Conservation (phyloP, 768 basidiomycete species). For the Pleurotus tuber-regium region DNA sequence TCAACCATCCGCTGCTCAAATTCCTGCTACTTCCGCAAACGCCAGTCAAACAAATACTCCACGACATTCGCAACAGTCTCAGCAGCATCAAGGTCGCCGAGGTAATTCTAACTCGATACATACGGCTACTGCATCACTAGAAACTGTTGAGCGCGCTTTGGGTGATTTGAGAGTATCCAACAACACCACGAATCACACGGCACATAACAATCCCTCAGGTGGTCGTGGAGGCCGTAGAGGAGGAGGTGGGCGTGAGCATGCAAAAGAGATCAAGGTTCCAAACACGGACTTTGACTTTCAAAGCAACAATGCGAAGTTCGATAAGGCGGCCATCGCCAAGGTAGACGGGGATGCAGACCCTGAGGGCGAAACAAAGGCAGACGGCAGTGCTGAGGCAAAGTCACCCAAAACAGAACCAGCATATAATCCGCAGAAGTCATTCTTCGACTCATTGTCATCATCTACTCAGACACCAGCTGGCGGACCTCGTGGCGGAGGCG, state of each 20-base stretch:
- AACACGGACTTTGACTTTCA: constrained; percentile 81
- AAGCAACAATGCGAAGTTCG: constrained; percentile 75
- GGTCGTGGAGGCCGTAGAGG: constrained; percentile 23
- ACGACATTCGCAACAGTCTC: constrained; percentile 20
- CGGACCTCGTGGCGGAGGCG: constrained; percentile 41
- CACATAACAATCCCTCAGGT: constrained; percentile 18
- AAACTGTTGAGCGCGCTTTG: constrained; percentile 59
- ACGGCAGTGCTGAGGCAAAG: constrained; percentile 30
- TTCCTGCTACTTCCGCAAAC: constrained; percentile 8
- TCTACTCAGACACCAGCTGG: constrained; percentile 22
- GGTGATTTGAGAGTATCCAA: constrained; percentile 48
- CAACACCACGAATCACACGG: too few species aligned
- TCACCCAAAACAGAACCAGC: constrained; percentile 41
- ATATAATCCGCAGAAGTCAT: constrained; percentile 76
- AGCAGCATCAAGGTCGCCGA: constrained; percentile 23
- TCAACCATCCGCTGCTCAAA: constrained; percentile 19
- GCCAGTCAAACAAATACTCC: constrained; percentile 16
- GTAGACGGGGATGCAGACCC: constrained; percentile 28
- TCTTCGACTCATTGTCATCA: constrained; percentile 71
- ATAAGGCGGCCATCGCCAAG: constrained; percentile 57
- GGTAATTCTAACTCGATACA: constrained; percentile 50
- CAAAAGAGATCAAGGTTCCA: constrained; percentile 62
- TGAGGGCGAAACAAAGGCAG: constrained; percentile 19
- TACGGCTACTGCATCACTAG: constrained; percentile 70
- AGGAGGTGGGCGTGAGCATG: constrained; percentile 21